Base-by-base conservation (phyloP, 164 flowering plant genomes). In the Buxus sempervirens region DNA sequence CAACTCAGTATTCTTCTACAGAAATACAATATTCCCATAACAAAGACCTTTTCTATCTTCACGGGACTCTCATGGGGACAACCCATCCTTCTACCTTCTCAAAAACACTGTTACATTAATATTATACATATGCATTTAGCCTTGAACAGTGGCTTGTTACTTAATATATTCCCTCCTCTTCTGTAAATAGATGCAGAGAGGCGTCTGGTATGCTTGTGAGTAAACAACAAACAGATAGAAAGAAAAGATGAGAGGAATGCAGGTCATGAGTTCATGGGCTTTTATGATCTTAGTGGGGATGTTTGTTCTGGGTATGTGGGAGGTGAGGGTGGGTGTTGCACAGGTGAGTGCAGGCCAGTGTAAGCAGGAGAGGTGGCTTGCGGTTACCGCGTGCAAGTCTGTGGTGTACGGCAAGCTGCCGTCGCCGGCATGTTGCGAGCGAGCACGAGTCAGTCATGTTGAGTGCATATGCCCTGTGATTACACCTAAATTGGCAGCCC, bases 391-490 rank as follows among this genome's bases (percentile, higher is more conserved):
- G n/a, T 71, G 78, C 68, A 66, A 55, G 68, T 54, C 71, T 2
- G 75, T 81, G 28, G 0, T 79, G 16, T 60, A 53, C 14, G 80
- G 78, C 10, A 42, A 62, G 67, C 51, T 18, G 9, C 79, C 84
- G 2, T 24, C 76, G 6, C 70, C 76, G 0, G 70, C 36, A 54
- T 79, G 82, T 49, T 79, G 82, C 57, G 53, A 70, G 38, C 60
- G 77, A 1, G 69, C 62, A 6, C 68, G 79, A 61, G 73, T 70
- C 22, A 71, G 55, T 16, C 78, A 77, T 54, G 7, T 68, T 9
- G 81, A 77, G 63, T 79, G 82, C 21, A 63, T 79, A 0, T 79
- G 85, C 66, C 77, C 82, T 19, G 42, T 23, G 0, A 20, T 79
- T 26, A 82, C 81, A 0, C 82, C 79, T 1, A 66, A 54, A 27